phyloP scores from a whole-genome alignment of 2,329 filamentous ascomycete genomes.

The Aspergillus pseudoviridinutans region DNA sequence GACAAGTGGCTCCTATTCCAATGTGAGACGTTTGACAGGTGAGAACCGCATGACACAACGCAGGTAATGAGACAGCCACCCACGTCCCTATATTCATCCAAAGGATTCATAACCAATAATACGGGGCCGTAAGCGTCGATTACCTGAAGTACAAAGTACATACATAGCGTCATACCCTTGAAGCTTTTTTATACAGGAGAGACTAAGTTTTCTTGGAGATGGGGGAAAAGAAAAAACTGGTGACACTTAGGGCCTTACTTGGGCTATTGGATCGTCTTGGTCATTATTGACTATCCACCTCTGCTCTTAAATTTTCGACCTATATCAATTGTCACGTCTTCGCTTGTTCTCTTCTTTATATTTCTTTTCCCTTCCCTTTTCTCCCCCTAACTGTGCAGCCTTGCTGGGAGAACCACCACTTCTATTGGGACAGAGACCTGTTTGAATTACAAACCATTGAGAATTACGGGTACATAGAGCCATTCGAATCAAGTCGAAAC shows the following conservation, averaged over 20 bases:
- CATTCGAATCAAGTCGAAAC: not conserved
- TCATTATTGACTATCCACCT: not conserved
- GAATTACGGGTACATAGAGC: not conserved
- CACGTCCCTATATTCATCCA: not conserved
- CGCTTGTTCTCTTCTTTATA: not conserved
- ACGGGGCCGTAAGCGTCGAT: not conserved
- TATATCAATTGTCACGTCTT: not conserved
- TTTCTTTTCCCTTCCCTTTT: constrained; percentile 1
- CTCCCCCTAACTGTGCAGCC: not conserved
- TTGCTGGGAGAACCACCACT: not conserved
- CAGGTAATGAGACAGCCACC: not conserved
- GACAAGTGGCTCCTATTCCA: not conserved
- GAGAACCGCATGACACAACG: too few relatives aligned
- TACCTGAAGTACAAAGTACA: not conserved
- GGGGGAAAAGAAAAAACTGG: not conserved
- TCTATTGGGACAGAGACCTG: not conserved
- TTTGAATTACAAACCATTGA: not conserved
- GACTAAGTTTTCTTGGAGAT: not conserved
- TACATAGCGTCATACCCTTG: not conserved
- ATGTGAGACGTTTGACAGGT: not conserved
- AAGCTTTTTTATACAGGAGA: not conserved
- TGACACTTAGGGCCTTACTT: constrained; percentile 13
- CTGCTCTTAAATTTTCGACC: constrained; percentile 2
- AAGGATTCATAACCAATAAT: not conserved
- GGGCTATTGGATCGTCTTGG: constrained; percentile 14